Conservation (phyloP, 371 early-diverging fungal species). For the Mortierella sp. region DNA sequence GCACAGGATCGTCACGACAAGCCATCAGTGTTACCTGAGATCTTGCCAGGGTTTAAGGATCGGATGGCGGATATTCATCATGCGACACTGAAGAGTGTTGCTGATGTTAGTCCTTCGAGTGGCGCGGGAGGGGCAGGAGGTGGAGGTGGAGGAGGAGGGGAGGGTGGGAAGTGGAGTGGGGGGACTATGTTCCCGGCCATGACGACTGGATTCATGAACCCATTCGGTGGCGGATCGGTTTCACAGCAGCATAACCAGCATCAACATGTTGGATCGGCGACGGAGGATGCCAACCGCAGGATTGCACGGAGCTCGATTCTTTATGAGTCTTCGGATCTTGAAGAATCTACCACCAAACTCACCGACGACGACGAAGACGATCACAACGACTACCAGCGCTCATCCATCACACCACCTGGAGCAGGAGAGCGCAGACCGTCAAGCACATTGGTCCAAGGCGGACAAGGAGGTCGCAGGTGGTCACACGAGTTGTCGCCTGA, state of each 20-base stretch:
- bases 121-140: neutral
- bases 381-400: neutral
- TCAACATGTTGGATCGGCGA: neutral
- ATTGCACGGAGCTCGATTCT: constrained; percentile 52
- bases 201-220: constrained; percentile 10
- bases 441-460: constrained; percentile 43
- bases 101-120: neutral
- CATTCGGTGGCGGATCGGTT: neutral
- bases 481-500: constrained; percentile 56
- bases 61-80: constrained; percentile 56
- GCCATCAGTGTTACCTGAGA: constrained; percentile 47
- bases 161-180: constrained; percentile 19
- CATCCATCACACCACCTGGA: neutral
- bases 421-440: constrained; percentile 13
- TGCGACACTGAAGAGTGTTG: constrained; percentile 32
- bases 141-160: neutral
- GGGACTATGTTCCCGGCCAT: constrained; percentile 45
- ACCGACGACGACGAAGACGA: neutral
- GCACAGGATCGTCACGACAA: constrained; percentile 34
- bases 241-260: constrained; percentile 9
- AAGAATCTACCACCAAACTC: constrained; percentile 18
- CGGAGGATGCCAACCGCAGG: constrained; percentile 18
- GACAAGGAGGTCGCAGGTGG: constrained; percentile 52
- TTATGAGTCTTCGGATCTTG: constrained; percentile 41
- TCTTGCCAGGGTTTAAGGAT: constrained; percentile 45